Base-by-base conservation (phyloP, 1,284 basidiomycete genomes). In the Puccinia coronata region DNA sequence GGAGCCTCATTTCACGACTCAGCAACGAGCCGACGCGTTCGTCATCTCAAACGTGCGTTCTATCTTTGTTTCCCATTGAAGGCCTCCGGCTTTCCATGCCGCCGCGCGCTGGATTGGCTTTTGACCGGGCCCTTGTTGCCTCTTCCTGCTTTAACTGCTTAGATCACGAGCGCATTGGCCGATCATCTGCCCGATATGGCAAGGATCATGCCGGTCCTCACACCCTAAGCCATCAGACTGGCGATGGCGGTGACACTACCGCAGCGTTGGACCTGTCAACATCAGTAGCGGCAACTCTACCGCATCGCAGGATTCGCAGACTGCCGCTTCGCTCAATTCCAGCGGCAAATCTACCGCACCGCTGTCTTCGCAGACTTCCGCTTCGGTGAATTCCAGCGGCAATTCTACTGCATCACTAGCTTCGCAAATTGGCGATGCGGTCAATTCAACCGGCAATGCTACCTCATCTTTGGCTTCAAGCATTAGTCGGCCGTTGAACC, bases 111-210 rank as follows among this genome's bases (percentile, higher is more conserved):
- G n/a, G n/a, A n/a, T n/a, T n/a, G n/a, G n/a, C n/a, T n/a, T n/a
- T 39, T 63, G 31, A 63, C 34, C 59, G 12, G 31, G 25, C 20
- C 34, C 16, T 34, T 18, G 6, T 61, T 39, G n/a, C 18, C 14
- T 63, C 31, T 39, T 36, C 39, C 12, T 39, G n/a, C n/a, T 25
- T 34, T 39, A 34, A 18, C 34, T n/a, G n/a, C n/a, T n/a, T 39
- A 63, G 59, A 63, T 63, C 59, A 63, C 23, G 59, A 63, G 59
- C 59, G 59, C 12, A 63, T 39, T 25, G 28, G 59, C 23, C 59
- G 59, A 36, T 63, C 59, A 23, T 36, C 59, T 63, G 34, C 34
- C 8, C 18, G 34, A 39, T 39, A 2, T 23, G 34, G 1, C 18
- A 16, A 34, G 31, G 16, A 34, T 39, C 11, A 39, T 14, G 3